Evolutionary conservation across 169 alveolate species (phyloP).

Genomic region (Eimeria maxima): DNA sequence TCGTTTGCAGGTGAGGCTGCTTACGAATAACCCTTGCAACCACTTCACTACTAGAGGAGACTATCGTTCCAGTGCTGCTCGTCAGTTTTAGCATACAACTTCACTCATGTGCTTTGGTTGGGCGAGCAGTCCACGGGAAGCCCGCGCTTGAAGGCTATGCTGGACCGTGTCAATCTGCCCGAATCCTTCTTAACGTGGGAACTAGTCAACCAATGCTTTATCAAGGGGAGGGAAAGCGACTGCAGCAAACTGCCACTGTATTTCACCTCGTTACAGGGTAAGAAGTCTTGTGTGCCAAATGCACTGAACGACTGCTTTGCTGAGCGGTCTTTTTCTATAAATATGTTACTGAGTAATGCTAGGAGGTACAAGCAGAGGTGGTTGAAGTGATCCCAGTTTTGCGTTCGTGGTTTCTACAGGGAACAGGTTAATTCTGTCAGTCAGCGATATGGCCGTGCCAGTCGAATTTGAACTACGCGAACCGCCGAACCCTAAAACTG

Average conservation of each 20-base stretch:
- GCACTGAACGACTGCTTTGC: neutral
- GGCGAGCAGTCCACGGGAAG: conserved; percentile 61
- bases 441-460: conserved; percentile 64
- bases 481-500: neutral
- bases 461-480: conserved; percentile 57
- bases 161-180: conserved; percentile 62
- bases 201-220: conserved; percentile 7
- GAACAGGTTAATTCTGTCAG: conserved; percentile 11
- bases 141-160: conserved; percentile 64
- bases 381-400: neutral
- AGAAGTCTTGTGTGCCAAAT: neutral
- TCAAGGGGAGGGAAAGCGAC: neutral
- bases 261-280: conserved; percentile 49
- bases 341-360: neutral
- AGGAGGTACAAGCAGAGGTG: neutral
- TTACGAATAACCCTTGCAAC: neutral
- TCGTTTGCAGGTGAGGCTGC: conserved; percentile 32
- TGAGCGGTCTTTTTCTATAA: neutral
- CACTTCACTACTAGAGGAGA: neutral
- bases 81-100: neutral
- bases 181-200: conserved; percentile 56
- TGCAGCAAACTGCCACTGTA: conserved; percentile 49
- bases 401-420: neutral
- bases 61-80: neutral
- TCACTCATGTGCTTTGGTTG: neutral